Base-by-base conservation (phyloP, 2,329 filamentous ascomycete species). In the Exophiala lecanii-corni region DNA sequence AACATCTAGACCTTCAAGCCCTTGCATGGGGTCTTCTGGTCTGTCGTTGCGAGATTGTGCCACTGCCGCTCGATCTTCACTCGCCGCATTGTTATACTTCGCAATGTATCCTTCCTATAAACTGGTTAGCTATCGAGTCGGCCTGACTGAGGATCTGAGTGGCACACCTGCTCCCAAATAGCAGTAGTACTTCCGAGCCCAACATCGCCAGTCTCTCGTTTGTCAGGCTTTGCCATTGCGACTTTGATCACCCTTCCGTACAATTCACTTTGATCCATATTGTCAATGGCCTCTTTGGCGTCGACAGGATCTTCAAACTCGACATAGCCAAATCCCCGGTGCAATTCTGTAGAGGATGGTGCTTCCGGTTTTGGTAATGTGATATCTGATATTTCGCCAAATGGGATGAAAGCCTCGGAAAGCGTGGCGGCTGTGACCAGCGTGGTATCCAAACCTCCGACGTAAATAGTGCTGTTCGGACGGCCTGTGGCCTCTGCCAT, bases 191-290 rank as follows among this genome's bases (percentile, higher is more conserved):
- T 94, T 17, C 91, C 89, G 33, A 98, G 65, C 1, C 89, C 89
- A 62, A 94, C 88, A 40, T 86, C 86, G 37, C 81, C 78, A 19
- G 47, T 47, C 12, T 54, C 47, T 72, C 95, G 96, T 20, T 49
- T 38, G 50, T 92, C 88, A 21, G 87, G 81, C 66, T 95, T 98
- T 32, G 94, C 94, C 42, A 84, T 78, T 33, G 88, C 89, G 39
- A 97, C 91, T 64, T 89, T 95, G 63, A 98, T 84, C 10, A 92
- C 83, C 47, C 87, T 80, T 9, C 92, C 94, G 62, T 91, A 97
- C 34, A 98, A 78, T 68, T 97, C 91, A 48, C 89, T 85, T 63
- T 95, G 89, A 62, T 98, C 88, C 91, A 98, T 97, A 62, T 98
- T 98, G 73, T 97, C 89, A 63, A 98, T 95, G 38, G 92, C 92